phyloP scores from a whole-genome alignment of 2,329 filamentous ascomycete genomes.

The Fusarium nanum region DNA sequence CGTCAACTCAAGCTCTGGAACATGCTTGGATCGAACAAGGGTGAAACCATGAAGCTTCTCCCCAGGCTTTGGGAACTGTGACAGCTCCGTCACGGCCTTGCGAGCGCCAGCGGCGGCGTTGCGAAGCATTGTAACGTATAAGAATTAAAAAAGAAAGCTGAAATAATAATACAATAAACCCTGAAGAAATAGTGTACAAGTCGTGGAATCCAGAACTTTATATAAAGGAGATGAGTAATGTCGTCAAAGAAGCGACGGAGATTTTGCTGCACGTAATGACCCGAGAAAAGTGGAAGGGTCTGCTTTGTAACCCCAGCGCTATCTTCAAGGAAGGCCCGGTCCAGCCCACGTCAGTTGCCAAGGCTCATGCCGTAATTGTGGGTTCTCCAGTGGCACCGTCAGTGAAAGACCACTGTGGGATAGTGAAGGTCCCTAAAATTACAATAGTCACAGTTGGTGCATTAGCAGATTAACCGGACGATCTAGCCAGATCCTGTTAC shows the following conservation, averaged over 20 bases:
- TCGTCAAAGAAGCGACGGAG: constrained; percentile 33
- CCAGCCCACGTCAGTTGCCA: constrained; percentile 40
- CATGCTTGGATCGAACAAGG: constrained; percentile 86
- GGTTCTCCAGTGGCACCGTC: constrained; percentile 26
- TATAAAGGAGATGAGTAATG: constrained; percentile 12
- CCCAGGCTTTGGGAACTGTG: constrained; percentile 80
- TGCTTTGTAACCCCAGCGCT: constrained; percentile 34
- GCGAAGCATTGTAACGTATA: constrained; percentile 59
- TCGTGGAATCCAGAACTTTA: constrained; percentile 8
- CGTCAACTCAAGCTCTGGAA: constrained; percentile 92
- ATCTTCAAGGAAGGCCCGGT: constrained; percentile 10
- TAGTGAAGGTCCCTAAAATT: constrained; percentile 9
- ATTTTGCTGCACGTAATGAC: constrained; percentile 46
- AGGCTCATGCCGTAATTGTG: constrained; percentile 39
- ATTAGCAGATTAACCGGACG: background rate
- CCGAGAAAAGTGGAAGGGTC: constrained; percentile 34
- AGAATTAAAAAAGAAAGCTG: background rate
- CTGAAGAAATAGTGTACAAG: constrained; percentile 32
- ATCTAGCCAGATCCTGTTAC: background rate
- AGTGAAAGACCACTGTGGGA: constrained; percentile 30
- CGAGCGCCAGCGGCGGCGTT: constrained; percentile 64
- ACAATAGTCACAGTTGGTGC: constrained; percentile 13
- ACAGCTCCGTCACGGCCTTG: constrained; percentile 79
- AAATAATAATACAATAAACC: constrained; percentile 38
- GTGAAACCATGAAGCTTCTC: constrained; percentile 95